Evolutionary conservation across 108 stramenopile species (phyloP).

Genomic region (Nitzschia sp.): DNA sequence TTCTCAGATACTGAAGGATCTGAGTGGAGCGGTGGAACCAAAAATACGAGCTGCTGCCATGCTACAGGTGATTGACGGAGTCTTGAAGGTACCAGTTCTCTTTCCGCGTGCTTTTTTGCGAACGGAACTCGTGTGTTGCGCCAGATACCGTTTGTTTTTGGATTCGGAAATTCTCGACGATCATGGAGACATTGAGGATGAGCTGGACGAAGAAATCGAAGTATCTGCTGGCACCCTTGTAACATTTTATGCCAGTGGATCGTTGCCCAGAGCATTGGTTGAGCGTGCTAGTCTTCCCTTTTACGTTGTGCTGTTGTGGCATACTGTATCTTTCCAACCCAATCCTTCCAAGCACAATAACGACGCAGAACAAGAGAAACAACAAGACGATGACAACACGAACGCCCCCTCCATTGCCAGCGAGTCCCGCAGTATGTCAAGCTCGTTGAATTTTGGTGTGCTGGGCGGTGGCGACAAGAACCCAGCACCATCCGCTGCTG

Average conservation of each 20-base stretch:
- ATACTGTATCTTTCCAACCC: constrained; percentile 17
- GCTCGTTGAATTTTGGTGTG: neutral
- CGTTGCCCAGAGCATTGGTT: constrained; percentile 25
- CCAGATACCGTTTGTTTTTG: constrained; percentile 16
- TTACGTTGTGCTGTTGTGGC: constrained; percentile 31
- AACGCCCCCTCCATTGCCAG: neutral
- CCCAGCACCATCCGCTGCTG: neutral
- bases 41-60: constrained; percentile 45
- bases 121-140: constrained; percentile 9
- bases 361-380: neutral
- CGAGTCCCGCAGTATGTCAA: neutral
- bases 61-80: constrained; percentile 46
- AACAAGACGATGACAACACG: neutral
- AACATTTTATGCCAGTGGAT: constrained; percentile 34
- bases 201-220: constrained; percentile 26
- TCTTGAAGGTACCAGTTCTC: constrained; percentile 44
- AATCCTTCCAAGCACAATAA: neutral
- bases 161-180: constrained; percentile 29
- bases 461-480: neutral
- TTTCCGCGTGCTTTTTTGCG: constrained; percentile 37
- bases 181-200: constrained; percentile 6
- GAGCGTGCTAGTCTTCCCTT: constrained; percentile 27
- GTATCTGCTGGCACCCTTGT: constrained; percentile 13
- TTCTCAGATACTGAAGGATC: constrained; percentile 17
- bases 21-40: constrained; percentile 38